A percentile compares a stretch with the other conserved stretches of the same genome.
These are phyloP conservation scores for Penicillium brasilianum DNA, from an alignment of 2,329 filamentous ascomycete species.

Conservation along the genomic window DNA sequence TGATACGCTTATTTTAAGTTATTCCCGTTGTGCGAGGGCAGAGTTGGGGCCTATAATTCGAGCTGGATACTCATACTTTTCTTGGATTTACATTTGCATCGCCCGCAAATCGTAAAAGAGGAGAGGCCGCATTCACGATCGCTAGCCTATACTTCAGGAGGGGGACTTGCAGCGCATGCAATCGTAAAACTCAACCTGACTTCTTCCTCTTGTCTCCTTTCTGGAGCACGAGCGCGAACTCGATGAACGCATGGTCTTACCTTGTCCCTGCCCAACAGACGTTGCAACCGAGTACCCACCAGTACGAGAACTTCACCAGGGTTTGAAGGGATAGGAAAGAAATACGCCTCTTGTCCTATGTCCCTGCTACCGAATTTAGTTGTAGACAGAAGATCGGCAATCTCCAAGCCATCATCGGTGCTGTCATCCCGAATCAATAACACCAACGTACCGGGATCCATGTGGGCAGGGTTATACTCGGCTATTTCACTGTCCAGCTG, in stretches of 20 bases:
- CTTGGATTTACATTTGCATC: neutral
- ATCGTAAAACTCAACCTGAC: neutral
- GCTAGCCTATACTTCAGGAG: neutral
- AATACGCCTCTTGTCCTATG: constrained; percentile 14
- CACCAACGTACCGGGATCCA: constrained; percentile 16
- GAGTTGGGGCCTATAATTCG: neutral
- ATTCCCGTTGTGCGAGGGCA: neutral
- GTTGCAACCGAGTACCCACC: constrained; percentile 16
- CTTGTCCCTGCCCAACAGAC: constrained; percentile 11
- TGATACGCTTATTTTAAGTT: neutral
- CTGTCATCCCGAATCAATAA: constrained; percentile 8
- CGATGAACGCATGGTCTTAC: constrained; percentile 17
- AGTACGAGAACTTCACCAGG: constrained; percentile 15
- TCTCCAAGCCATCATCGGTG: constrained; percentile 15
- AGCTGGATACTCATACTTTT: neutral
- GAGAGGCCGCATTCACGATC: neutral
- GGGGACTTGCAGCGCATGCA: neutral
- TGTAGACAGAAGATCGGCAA: constrained; percentile 16
- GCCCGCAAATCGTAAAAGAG: neutral
- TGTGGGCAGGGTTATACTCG: constrained; percentile 16
- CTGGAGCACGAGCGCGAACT: constrained; percentile 1
- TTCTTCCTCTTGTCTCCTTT: neutral
- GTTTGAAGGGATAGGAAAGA: constrained; percentile 11
- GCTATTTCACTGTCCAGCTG: neutral
- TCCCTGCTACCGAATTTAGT: constrained; percentile 9